phyloP scores from a whole-genome alignment of 768 basidiomycete species.

The Naganishia randhawae region DNA sequence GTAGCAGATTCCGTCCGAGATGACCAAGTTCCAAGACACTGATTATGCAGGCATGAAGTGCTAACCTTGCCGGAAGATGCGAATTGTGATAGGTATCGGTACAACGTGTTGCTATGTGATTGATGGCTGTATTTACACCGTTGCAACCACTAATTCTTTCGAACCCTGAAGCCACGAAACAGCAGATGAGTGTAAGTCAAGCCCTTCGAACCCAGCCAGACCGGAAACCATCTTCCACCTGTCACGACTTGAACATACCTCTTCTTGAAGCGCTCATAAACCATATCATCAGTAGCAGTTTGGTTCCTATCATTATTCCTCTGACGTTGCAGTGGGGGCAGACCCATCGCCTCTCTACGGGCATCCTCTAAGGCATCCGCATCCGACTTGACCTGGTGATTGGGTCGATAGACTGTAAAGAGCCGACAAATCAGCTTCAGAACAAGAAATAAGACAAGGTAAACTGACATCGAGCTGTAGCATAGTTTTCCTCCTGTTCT shows the following conservation, averaged over 20 bases:
- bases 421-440: not conserved
- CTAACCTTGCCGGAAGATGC: not conserved
- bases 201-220: not conserved
- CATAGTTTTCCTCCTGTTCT: slow-evolving; percentile 74
- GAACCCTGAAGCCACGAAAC: not conserved
- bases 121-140: not conserved
- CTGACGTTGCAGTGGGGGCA: slow-evolving; percentile 57
- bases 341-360: slow-evolving; percentile 77
- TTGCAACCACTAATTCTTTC: not conserved
- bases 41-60: not conserved
- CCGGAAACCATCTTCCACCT: not conserved
- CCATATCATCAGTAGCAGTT: slow-evolving; percentile 87
- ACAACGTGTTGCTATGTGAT: not conserved
- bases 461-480: slow-evolving; percentile 76
- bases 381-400: slow-evolving; percentile 77
- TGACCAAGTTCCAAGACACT: too few relatives aligned
- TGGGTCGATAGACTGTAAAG: slow-evolving; percentile 72
- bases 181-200: not conserved
- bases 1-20: too few relatives aligned
- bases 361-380: slow-evolving; percentile 80
- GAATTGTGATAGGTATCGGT: not conserved
- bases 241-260: slow-evolving; percentile 48
- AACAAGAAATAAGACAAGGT: not conserved
- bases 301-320: slow-evolving; percentile 58
- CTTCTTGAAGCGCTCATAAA: slow-evolving; percentile 92